Percentiles rank a stretch among this genome's conserved stretches.
Conservation (phyloP, 225 moss, liverwort and hornwort genomes). For the Physcomitrellopsis africana region DNA sequence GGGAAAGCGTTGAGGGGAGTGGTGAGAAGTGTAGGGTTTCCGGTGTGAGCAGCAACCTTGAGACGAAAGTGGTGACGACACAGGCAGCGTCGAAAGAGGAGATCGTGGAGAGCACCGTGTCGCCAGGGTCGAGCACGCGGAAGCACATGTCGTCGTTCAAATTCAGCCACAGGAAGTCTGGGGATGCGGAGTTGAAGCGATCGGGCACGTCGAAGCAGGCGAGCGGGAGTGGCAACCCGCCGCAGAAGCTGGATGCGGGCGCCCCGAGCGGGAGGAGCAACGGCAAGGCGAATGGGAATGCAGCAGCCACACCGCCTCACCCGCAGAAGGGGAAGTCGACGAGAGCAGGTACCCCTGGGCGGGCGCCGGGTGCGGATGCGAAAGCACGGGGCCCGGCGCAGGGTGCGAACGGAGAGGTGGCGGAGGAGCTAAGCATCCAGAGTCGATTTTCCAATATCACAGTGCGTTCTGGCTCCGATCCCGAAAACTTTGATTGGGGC, state of each 20-base stretch:
- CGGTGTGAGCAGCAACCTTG: not conserved
- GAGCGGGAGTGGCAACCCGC: not conserved
- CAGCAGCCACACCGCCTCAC: constrained; percentile 27
- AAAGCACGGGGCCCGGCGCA: constrained; percentile 4
- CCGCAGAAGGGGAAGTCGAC: constrained; percentile 41
- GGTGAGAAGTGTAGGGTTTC: no score
- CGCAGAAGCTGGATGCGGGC: constrained; percentile 6
- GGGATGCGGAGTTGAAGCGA: constrained; percentile 36
- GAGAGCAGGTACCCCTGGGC: constrained; percentile 42
- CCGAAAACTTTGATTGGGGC: constrained; percentile 68
- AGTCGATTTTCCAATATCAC: constrained; percentile 72
- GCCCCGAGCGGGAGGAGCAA: not conserved
- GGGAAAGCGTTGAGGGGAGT: not conserved
- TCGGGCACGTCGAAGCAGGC: constrained; percentile 21
- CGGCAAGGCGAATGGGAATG: constrained; percentile 25
- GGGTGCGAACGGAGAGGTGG: constrained; percentile 25
- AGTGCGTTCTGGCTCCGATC: constrained; percentile 76
- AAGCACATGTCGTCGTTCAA: constrained; percentile 65
- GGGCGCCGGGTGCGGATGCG: constrained; percentile 16
- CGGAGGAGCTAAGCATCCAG: constrained; percentile 61
- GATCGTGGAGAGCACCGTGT: constrained; percentile 52
- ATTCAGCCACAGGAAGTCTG: constrained; percentile 45
- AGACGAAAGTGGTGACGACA: constrained; percentile 2
- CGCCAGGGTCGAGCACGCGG: constrained; percentile 40
- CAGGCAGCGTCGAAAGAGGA: constrained; percentile 49